Evolutionary conservation across 495 filamentous ascomycete species (phyloP).

Genomic region (Trichoderma virens): DNA sequence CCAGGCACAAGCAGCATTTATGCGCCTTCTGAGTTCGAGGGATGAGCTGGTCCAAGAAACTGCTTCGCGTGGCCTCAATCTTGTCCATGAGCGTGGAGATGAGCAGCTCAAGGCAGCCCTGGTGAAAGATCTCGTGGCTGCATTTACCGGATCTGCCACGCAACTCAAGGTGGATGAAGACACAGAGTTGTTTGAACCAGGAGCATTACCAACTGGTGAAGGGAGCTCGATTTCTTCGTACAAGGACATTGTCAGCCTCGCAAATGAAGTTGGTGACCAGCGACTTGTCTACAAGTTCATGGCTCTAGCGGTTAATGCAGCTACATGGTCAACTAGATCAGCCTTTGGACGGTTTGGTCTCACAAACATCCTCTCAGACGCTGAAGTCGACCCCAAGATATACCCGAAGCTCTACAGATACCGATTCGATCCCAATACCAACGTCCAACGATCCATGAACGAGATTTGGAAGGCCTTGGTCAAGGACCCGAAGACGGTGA

Average conservation of each 20-base stretch:
- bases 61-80: conserved; percentile 77
- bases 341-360: conserved; percentile 92
- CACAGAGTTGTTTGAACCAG: conserved; percentile 91
- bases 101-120: conserved; percentile 69
- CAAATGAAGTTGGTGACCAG: conserved; percentile 87
- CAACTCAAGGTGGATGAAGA: conserved; percentile 76
- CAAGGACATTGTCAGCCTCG: conserved; percentile 88
- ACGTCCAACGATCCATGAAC: conserved; percentile 90
- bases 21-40: conserved; percentile 74
- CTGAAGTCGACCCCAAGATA: conserved; percentile 82
- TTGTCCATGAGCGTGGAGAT: conserved; percentile 90
- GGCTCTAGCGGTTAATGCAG: conserved; percentile 88
- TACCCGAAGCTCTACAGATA: conserved; percentile 94
- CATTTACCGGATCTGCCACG: conserved; percentile 70
- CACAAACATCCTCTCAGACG: conserved; percentile 82
- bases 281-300: conserved; percentile 96
- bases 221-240: conserved; percentile 87
- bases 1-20: conserved; percentile 79
- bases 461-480: conserved; percentile 93
- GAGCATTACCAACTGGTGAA: conserved; percentile 82
- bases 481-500: conserved; percentile 65
- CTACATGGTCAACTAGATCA: conserved; percentile 89
- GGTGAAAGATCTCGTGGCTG: conserved; percentile 75
- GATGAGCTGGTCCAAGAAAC: conserved; percentile 95
- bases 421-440: conserved; percentile 86